These are phyloP conservation scores for Phytophthora uliginosa DNA, from an alignment of 352 stramenopile genomes.

Conservation along the genomic window DNA sequence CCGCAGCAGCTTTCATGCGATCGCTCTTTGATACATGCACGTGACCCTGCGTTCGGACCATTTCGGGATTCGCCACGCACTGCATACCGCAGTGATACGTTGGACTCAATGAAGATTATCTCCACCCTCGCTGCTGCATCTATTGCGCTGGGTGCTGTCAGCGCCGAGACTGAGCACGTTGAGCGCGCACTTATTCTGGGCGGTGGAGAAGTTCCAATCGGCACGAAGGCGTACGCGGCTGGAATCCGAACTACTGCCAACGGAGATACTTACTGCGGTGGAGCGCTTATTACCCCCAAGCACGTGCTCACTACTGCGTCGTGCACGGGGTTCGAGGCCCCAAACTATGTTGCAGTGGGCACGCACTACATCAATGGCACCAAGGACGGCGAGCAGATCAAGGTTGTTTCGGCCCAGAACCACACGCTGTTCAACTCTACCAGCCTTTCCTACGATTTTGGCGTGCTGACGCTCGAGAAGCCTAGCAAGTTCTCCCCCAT, in stretches of 20 bases:
- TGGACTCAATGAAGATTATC: conserved; percentile 1
- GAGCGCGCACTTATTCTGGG: conserved; percentile 3
- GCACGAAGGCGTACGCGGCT: conserved; percentile 38
- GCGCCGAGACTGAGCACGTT: conserved; percentile 3
- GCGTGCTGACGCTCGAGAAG: conserved; percentile 47
- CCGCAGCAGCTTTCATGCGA: not conserved
- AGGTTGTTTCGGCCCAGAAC: conserved; percentile 2
- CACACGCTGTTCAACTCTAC: conserved; percentile 37
- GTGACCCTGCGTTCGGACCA: not conserved
- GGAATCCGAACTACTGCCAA: conserved; percentile 18
- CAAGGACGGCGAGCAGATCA: conserved; percentile 19
- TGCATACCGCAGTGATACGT: not conserved
- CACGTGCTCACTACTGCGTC: conserved; percentile 5
- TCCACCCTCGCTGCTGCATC: not conserved
- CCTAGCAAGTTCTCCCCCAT: conserved; percentile 41
- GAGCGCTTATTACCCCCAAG: conserved; percentile 8
- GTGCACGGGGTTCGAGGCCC: not conserved
- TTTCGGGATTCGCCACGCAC: not conserved
- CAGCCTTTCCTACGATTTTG: conserved; percentile 29
- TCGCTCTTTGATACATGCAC: no score
- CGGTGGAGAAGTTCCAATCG: conserved; percentile 25
- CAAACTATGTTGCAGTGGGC: conserved; percentile 2
- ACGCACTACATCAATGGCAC: conserved; percentile 18
- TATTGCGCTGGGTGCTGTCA: conserved; percentile 34
- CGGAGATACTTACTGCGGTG: conserved; percentile 12